Percentiles rank a stretch among this genome's conserved stretches.
phyloP scores from a whole-genome alignment of 2,329 filamentous ascomycete genomes.

The Ophiostoma novo-ulmi region DNA sequence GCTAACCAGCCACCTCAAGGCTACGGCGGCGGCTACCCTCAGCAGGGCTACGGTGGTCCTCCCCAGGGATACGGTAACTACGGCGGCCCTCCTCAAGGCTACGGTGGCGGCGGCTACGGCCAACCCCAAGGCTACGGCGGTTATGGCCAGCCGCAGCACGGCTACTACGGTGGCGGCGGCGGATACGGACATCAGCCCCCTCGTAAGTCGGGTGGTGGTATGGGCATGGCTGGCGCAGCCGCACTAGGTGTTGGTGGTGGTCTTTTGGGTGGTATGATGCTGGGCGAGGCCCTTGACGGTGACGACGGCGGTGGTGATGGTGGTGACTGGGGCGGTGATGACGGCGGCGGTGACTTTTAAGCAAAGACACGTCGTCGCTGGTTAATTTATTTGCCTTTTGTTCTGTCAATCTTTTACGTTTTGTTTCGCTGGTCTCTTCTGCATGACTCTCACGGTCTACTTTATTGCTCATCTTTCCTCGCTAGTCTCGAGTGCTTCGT shows the following conservation, averaged over 20 bases:
- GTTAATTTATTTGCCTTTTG: neutral
- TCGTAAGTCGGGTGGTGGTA: conserved; percentile 38
- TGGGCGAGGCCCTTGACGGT: conserved; percentile 63
- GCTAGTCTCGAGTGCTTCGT: neutral
- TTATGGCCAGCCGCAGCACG: conserved; percentile 17
- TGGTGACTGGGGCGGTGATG: conserved; percentile 31
- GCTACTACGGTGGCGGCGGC: conserved; percentile 30
- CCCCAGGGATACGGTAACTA: conserved; percentile 32
- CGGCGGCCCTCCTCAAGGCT: conserved; percentile 34
- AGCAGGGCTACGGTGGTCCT: conserved; percentile 33
- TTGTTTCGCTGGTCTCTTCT: neutral
- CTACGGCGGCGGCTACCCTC: conserved; percentile 34
- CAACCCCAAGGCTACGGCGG: conserved; percentile 33
- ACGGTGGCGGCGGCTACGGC: conserved; percentile 30
- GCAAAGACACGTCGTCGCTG: neutral
- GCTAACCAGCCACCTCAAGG: conserved; percentile 33
- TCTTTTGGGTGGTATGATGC: conserved; percentile 68
- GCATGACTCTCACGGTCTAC: neutral
- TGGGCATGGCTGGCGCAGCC: conserved; percentile 68
- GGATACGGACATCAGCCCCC: conserved; percentile 37
- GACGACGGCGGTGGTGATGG: conserved; percentile 53
- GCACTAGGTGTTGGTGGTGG: conserved; percentile 78
- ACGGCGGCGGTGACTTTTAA: conserved; percentile 31
- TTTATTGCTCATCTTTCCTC: neutral
- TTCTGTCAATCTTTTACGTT: neutral